Evolutionary conservation across 176 grass and related monocot genomes (phyloP), one percentile per base, ranked within the genome.

Genomic region (Puya raimondii): DNA sequence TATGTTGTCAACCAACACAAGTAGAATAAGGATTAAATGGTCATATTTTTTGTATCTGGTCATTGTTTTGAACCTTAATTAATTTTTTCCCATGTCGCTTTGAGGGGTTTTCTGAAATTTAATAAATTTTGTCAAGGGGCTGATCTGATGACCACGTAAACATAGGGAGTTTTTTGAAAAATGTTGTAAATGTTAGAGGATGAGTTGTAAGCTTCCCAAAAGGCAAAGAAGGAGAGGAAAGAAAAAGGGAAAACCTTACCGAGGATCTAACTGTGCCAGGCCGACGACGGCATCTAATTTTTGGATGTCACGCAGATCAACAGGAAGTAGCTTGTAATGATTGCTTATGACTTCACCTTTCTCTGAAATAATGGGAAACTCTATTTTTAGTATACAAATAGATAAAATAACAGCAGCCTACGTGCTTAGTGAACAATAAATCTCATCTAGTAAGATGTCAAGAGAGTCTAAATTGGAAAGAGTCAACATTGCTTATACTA

Each of bases 271-370:
- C 72, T 81, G 71, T 73, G 86, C 83, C 78, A 80, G 74, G 71
- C 12, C 47, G 66, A 97, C 87, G 70, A 97, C 69, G 53, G 78
- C 67, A 85, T 92, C 89, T 73, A 97, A 74, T 75, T 83, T 89
- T 74, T 76, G 86, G 54, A 77, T 78, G 48, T 97, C 86, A 50
- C 89, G 84, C 67, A 97, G 85, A 83, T 97, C 89, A 65, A 85
- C 78, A 63, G 89, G 69, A 77, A 97, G 88, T 79, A 92, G 66
- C 89, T 90, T 97, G 84, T 92, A 97, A 70, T 97, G 80, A 11
- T 72, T 67, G 73, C 93, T 90, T 49, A 47, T 72, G 48, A 92
- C 79, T 92, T 97, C 93, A 74, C 93, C 93, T 80, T 84, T 97
- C 53, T 92, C 93, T 97, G 76, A 79, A 80, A 85, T 66, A 72